Percentiles rank a stretch among this genome's conserved stretches.
Evolutionary conservation across 2,329 filamentous ascomycete genomes (phyloP).

Genomic region (Alternaria metachromatica): DNA sequence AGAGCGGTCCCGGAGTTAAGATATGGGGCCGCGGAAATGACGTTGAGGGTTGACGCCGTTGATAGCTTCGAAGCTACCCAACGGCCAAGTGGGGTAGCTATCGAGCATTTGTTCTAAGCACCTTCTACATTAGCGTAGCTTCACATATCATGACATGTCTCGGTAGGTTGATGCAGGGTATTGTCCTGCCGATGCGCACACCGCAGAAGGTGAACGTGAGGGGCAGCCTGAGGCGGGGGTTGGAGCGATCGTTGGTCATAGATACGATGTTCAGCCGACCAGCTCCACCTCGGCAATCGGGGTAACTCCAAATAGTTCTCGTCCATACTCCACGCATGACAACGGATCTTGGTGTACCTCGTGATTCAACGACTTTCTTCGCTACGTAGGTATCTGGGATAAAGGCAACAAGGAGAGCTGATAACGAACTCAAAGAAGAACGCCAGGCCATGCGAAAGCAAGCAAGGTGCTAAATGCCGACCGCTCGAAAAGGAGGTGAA

Average conservation of each 20-base stretch:
- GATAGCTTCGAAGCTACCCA: slow-evolving; percentile 1
- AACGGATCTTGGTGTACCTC: neutral
- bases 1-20: neutral
- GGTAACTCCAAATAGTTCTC: neutral
- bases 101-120: neutral
- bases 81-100: slow-evolving; percentile 5
- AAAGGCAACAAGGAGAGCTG: neutral
- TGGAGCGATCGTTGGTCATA: neutral
- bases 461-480: neutral
- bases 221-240: neutral
- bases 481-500: neutral
- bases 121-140: slow-evolving; percentile 3
- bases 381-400: slow-evolving; percentile 16
- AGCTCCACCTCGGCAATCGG: neutral
- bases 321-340: neutral
- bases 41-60: neutral
- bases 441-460: slow-evolving; percentile 22
- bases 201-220: neutral
- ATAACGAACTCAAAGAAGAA: slow-evolving; percentile 2
- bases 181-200: neutral
- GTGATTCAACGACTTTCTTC: neutral
- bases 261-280: neutral
- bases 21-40: neutral
- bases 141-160: neutral
- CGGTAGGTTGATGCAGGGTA: neutral